phyloP scores from a whole-genome alignment of 140 eudicot genomes.

The Flaveria floridana region DNA sequence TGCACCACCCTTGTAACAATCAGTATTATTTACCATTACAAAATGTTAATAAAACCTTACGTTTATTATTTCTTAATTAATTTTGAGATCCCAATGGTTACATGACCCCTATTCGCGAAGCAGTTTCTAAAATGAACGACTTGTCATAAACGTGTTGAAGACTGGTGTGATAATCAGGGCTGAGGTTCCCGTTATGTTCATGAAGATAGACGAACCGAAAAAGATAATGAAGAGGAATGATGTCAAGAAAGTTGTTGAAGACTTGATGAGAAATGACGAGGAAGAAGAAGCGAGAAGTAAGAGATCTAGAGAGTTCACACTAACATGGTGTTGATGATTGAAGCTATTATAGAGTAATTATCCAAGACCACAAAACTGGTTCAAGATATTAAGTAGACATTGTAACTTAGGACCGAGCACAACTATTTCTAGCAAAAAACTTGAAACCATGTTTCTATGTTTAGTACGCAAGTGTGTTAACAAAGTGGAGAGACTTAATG shows the following conservation, averaged over 20 bases:
- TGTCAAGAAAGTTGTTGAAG: conserved; percentile 30
- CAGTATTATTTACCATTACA: too few species aligned
- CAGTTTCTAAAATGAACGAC: conserved; percentile 51
- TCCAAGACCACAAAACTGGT: background rate
- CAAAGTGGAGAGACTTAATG: too few species aligned
- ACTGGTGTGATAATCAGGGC: conserved; percentile 24
- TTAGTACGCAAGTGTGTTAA: too few species aligned
- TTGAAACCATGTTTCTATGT: too few species aligned
- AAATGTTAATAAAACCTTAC: too few species aligned
- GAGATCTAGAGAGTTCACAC: conserved; percentile 27
- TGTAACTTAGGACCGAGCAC: too few species aligned
- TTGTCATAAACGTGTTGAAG: conserved; percentile 40
- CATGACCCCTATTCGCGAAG: conserved; percentile 63
- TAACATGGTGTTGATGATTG: conserved; percentile 36
- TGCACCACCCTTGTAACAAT: too few species aligned
- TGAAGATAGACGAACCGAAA: conserved; percentile 35
- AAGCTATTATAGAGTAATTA: conserved; percentile 25
- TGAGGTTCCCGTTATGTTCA: conserved; percentile 26
- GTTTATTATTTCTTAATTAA: too few species aligned
- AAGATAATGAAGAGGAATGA: conserved; percentile 35
- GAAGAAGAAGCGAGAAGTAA: conserved; percentile 40
- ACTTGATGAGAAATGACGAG: conserved; percentile 35
- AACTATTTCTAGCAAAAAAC: too few species aligned
- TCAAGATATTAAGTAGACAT: background rate
- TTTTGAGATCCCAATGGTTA: conserved; percentile 43